Conservation (phyloP, 1,139 yeast genomes). For the Casaregolazyma lundiana region DNA sequence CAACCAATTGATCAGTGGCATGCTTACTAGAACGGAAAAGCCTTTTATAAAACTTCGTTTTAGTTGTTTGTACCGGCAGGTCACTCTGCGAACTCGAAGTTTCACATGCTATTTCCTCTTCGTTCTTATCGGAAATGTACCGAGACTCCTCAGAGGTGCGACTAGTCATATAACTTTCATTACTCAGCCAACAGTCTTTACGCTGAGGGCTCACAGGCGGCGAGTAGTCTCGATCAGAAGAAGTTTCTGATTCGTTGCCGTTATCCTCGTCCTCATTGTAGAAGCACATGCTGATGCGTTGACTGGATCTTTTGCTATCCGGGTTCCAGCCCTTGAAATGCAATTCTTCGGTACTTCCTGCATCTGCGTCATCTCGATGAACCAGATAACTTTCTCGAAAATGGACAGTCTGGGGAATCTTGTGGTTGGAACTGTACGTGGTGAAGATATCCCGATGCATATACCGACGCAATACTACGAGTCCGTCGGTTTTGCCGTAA, state of each 20-base stretch:
- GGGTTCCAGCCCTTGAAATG: not conserved
- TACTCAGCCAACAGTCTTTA: not conserved
- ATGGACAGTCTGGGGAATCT: constrained; percentile 17
- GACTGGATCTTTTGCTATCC: constrained; percentile 1
- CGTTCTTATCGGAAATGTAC: too few relatives aligned
- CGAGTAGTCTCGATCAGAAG: constrained; percentile 4
- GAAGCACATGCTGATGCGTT: not conserved
- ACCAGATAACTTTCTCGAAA: constrained; percentile 26
- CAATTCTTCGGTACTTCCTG: not conserved
- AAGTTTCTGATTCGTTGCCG: constrained; percentile 3
- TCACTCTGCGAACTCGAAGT: not conserved
- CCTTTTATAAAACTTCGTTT: not conserved
- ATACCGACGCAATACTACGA: constrained; percentile 21
- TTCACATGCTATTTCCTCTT: not conserved
- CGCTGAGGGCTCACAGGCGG: not conserved
- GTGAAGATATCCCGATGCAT: constrained; percentile 33
- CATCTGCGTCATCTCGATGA: constrained; percentile 19
- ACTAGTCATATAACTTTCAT: not conserved
- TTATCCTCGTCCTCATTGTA: constrained; percentile 2
- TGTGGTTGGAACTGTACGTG: constrained; percentile 20
- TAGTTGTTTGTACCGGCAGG: not conserved
- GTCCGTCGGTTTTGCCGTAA: constrained; percentile 8
- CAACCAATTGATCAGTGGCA: not conserved
- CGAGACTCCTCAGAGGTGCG: too few relatives aligned
- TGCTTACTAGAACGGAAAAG: not conserved